Conservation (phyloP, 2,329 filamentous ascomycete genomes). For the Talaromyces funiculosus region DNA sequence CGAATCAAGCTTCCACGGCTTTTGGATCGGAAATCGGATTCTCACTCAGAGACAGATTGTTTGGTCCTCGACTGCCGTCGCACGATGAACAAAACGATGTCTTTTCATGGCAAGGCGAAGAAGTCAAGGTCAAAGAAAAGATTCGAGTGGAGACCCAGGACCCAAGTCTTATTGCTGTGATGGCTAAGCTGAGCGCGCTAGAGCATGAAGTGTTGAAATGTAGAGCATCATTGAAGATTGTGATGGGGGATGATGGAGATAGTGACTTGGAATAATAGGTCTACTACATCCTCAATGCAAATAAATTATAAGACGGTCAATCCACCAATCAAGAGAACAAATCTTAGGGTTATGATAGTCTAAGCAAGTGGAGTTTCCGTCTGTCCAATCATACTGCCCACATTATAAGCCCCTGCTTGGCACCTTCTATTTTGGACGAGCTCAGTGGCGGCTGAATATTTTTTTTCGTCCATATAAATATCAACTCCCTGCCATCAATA, state of each 20-base stretch:
- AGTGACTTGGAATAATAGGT: slow-evolving; percentile 18
- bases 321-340: slow-evolving; percentile 3
- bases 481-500: not conserved
- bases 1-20: slow-evolving; percentile 56
- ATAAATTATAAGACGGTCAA: not conserved
- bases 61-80: slow-evolving; percentile 50
- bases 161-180: slow-evolving; percentile 74
- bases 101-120: slow-evolving; percentile 63
- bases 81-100: slow-evolving; percentile 76
- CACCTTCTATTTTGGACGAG: not conserved
- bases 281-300: not conserved
- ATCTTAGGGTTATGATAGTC: not conserved
- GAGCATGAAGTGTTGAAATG: slow-evolving; percentile 66
- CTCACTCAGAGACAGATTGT: slow-evolving; percentile 53
- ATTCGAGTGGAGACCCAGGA: slow-evolving; percentile 83
- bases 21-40: slow-evolving; percentile 65
- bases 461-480: not conserved
- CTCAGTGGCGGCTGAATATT: slow-evolving; percentile 13
- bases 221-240: slow-evolving; percentile 65
- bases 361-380: not conserved
- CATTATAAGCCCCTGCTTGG: slow-evolving; percentile 11
- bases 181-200: slow-evolving; percentile 75
- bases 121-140: slow-evolving; percentile 86
- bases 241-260: slow-evolving; percentile 63
- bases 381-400: not conserved